Conservation (phyloP, 2,329 filamentous ascomycete genomes). For the Bisporella sp. region DNA sequence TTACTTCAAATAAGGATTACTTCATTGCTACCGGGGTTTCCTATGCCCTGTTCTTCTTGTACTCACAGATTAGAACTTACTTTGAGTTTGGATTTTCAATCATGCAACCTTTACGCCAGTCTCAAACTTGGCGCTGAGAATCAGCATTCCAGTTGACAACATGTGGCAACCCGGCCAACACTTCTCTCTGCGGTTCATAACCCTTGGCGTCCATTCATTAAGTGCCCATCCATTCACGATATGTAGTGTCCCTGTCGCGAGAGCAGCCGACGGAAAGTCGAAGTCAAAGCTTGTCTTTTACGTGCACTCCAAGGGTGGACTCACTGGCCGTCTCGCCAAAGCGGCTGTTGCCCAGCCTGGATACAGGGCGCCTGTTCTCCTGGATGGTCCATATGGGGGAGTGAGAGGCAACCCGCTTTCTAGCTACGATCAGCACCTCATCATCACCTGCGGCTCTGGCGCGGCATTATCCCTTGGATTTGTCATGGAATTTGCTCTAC, state of each 20-base stretch:
- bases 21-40: conserved; percentile 72
- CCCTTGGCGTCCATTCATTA: conserved; percentile 62
- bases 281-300: conserved; percentile 5
- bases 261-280: neutral
- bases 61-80: conserved; percentile 31
- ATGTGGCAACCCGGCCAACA: conserved; percentile 89
- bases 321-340: conserved; percentile 19
- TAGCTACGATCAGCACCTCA: conserved; percentile 35
- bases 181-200: conserved; percentile 82
- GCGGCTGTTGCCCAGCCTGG: conserved; percentile 32
- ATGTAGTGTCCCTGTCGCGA: conserved; percentile 51
- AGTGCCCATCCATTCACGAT: conserved; percentile 92
- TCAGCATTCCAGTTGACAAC: conserved; percentile 85
- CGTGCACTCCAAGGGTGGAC: conserved; percentile 3
- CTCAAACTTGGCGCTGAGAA: conserved; percentile 84
- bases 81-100: neutral
- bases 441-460: conserved; percentile 50
- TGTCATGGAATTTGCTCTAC: conserved; percentile 17
- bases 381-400: conserved; percentile 55
- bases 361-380: conserved; percentile 34
- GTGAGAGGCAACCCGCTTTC: conserved; percentile 31
- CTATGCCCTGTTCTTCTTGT: conserved; percentile 64
- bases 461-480: conserved; percentile 44
- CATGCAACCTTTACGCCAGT: conserved; percentile 40
- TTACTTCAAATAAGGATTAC: conserved; percentile 56